Base-by-base conservation (phyloP, 1,139 yeast genomes). In the Blastobotrys illinoisensis region DNA sequence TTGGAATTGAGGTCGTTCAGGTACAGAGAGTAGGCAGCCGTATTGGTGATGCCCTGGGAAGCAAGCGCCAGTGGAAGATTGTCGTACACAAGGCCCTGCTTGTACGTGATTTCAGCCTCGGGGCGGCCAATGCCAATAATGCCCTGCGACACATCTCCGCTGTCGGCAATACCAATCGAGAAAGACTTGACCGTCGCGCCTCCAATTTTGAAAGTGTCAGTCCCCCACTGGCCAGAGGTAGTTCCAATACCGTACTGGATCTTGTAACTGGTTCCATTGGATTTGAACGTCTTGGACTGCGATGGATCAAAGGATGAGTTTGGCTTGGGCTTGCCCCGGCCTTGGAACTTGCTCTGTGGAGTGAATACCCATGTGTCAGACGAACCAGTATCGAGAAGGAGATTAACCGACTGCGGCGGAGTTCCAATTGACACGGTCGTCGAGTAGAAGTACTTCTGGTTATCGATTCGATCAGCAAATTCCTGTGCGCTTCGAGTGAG, bases 341-440 rank as follows among this genome's bases (percentile, higher is more conserved):
- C 62, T 14, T 53, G 43, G 47, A 59, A 59, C 49, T 58, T 53
- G 13, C 71, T 72, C 2, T 56, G 53, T 7, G 66, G 62, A 28
- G 69, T 64, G 60, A 69, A 70, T 13, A 84, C 79, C 89, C 89
- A 85, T 56, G 84, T 73, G 67, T 85, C 90, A 1, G 88, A 77
- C 1, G 88, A 83, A 0, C 90, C 90, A 5, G 90, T 83, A 64
- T 85, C 91, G 46, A 85, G 68, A 18, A 66, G 52, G 20, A 66
- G 61, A 43, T 56, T 58, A 43, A 65, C 57, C 20, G 53, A 54
- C 57, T 66, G 70, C 16, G 63, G 58, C 32, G 70, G 70, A n/a
- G 67, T 65, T 5, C 70, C 70, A 43, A 66, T 60, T 14, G 55
- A 55, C 1, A 65, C 66, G 5, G 61, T 60, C 14, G 65, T 58